phyloP scores from a whole-genome alignment of 352 stramenopile genomes.

The Phytopythium oedochilum region DNA sequence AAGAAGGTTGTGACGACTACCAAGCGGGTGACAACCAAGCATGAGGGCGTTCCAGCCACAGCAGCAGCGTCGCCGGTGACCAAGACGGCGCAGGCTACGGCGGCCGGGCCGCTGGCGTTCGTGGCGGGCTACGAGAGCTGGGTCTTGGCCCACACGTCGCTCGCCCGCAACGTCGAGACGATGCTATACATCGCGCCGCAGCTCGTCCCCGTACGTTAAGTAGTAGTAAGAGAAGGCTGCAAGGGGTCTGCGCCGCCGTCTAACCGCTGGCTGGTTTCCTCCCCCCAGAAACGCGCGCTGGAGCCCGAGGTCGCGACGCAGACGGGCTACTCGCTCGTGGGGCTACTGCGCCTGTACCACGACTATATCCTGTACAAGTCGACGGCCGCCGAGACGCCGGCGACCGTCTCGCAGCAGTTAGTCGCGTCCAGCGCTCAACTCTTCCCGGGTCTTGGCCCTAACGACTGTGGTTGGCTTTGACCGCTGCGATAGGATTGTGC shows the following conservation, averaged over 20 bases:
- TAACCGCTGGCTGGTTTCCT: not conserved
- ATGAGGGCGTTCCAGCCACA: slow-evolving; percentile 5
- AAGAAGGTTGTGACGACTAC: not conserved
- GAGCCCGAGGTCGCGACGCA: slow-evolving; percentile 69
- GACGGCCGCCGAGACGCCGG: slow-evolving; percentile 11
- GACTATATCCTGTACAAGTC: slow-evolving; percentile 81
- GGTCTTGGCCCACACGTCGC: slow-evolving; percentile 47
- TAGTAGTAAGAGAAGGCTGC: too few relatives aligned
- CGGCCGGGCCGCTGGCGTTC: slow-evolving; percentile 3
- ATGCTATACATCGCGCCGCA: slow-evolving; percentile 75
- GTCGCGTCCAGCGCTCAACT: not conserved
- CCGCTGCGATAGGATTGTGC: slow-evolving; percentile 31
- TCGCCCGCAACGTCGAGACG: slow-evolving; percentile 76
- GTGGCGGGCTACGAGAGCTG: slow-evolving; percentile 59
- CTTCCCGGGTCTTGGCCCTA: too few relatives aligned
- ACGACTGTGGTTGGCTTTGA: not conserved
- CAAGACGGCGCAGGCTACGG: not conserved
- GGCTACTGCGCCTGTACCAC: slow-evolving; percentile 73
- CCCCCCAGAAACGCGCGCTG: slow-evolving; percentile 37
- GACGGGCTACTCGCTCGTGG: slow-evolving; percentile 73
- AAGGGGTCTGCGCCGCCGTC: too few relatives aligned
- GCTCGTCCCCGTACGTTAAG: slow-evolving; percentile 52
- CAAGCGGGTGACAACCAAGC: slow-evolving; percentile 5
- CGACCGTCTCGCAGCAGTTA: slow-evolving; percentile 21
- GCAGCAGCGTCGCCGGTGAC: slow-evolving; percentile 8